Evolutionary conservation across 2,329 filamentous ascomycete genomes (phyloP).

Genomic region (Diaporthe velutina): DNA sequence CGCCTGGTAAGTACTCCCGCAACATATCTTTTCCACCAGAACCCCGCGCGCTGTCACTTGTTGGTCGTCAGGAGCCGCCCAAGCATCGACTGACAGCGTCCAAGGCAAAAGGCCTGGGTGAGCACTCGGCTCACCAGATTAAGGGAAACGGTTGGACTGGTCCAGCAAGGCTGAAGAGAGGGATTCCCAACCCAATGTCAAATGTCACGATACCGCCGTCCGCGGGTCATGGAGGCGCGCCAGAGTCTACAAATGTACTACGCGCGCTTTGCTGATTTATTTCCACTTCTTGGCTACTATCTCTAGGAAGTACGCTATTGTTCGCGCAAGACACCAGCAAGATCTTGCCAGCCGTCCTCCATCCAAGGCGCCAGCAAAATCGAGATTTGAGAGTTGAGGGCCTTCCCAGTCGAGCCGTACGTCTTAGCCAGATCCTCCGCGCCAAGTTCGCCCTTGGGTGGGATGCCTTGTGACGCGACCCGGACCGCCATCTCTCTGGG

Average conservation of each 20-base stretch:
- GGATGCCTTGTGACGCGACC: conserved; percentile 81
- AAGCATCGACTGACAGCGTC: neutral
- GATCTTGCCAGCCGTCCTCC: conserved; percentile 71
- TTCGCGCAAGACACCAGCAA: conserved; percentile 56
- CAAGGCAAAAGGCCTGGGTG: conserved; percentile 78
- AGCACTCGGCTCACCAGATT: conserved; percentile 78
- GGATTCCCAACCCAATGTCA: neutral
- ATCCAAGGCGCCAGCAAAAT: conserved; percentile 88
- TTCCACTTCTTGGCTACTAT: neutral
- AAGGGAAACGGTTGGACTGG: conserved; percentile 67
- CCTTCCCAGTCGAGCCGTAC: conserved; percentile 79
- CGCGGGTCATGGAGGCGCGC: neutral
- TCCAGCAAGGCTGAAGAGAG: conserved; percentile 35
- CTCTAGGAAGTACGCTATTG: neutral
- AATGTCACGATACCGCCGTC: neutral
- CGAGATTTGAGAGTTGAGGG: conserved; percentile 81
- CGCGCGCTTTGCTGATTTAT: neutral
- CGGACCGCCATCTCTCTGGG: conserved; percentile 83
- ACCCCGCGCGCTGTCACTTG: neutral
- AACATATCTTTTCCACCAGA: neutral
- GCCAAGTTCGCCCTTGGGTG: conserved; percentile 77
- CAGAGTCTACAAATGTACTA: neutral
- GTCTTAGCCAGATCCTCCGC: conserved; percentile 79
- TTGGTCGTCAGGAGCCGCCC: too few relatives aligned
- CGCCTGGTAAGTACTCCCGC: conserved; percentile 57